A percentile compares a stretch with the other conserved stretches of the same genome.
phyloP scores from a whole-genome alignment of 2,329 filamentous ascomycete genomes.

The Trichophyton simii region DNA sequence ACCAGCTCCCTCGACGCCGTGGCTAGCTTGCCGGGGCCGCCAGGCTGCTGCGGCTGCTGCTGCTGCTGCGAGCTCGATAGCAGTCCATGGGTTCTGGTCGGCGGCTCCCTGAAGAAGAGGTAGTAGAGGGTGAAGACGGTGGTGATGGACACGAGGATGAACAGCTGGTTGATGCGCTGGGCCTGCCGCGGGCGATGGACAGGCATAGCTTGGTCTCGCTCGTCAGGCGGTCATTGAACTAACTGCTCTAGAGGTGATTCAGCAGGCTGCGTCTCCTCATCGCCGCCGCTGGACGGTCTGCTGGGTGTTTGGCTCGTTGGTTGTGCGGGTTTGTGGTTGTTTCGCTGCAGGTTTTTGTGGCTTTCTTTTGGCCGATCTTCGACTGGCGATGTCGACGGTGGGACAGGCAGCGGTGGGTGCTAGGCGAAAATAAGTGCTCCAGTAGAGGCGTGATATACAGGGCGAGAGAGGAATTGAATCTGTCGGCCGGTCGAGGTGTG shows the following conservation, averaged over 20 bases:
- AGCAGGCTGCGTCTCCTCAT: not conserved
- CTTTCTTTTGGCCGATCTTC: not conserved
- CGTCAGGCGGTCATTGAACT: not conserved
- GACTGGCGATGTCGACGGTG: not conserved
- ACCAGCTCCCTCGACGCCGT: conserved; percentile 18
- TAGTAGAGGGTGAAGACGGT: not conserved
- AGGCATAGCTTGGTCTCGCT: not conserved
- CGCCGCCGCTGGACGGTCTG: not conserved
- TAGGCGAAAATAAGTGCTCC: no score
- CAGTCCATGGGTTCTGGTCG: not conserved
- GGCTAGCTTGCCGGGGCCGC: not conserved
- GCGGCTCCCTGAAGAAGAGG: not conserved
- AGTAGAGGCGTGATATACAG: no score
- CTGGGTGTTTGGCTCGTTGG: not conserved
- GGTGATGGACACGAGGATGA: conserved; percentile 2
- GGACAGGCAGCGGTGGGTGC: not conserved
- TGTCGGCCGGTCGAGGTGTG: no score
- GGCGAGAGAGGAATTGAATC: no score
- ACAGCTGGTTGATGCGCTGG: conserved; percentile 4
- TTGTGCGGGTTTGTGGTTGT: not conserved
- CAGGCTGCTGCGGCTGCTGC: not conserved
- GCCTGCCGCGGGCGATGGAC: not conserved
- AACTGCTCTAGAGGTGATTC: not conserved
- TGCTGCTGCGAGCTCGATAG: not conserved
- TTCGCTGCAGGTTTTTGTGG: not conserved